Conservation (phyloP, 495 filamentous ascomycete species). For the Penicillium paxilli region DNA sequence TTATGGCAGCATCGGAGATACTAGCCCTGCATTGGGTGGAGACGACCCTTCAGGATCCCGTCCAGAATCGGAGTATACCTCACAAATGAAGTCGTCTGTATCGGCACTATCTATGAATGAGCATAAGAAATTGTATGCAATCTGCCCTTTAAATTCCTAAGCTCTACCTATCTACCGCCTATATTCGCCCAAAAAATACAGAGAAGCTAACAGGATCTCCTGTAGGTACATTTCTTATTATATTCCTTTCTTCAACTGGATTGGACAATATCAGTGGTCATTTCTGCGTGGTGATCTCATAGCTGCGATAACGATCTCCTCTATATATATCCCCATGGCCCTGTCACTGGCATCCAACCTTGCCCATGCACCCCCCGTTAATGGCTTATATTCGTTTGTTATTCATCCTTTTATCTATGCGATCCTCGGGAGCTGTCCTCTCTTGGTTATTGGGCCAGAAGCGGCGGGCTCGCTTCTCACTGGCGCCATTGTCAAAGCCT, state of each 20-base stretch:
- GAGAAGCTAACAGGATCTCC: slow-evolving; percentile 17
- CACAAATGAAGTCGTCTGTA: slow-evolving; percentile 31
- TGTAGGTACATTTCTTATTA: slow-evolving; percentile 90
- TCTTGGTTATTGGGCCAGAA: slow-evolving; percentile 94
- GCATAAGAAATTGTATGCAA: slow-evolving; percentile 36
- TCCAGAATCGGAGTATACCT: slow-evolving; percentile 34
- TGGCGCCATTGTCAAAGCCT: slow-evolving; percentile 79
- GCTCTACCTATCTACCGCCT: slow-evolving; percentile 1
- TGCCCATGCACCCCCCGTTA: slow-evolving; percentile 88
- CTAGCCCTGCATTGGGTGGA: slow-evolving; percentile 9
- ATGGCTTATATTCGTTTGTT: slow-evolving; percentile 93
- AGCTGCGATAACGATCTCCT: slow-evolving; percentile 86
- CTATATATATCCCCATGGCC: slow-evolving; percentile 97
- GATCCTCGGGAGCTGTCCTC: slow-evolving; percentile 83
- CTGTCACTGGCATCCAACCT: slow-evolving; percentile 92
- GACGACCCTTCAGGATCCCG: slow-evolving; percentile 17
- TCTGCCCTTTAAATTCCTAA: neutral
- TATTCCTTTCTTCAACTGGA: slow-evolving; percentile 87
- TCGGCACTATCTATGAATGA: slow-evolving; percentile 30
- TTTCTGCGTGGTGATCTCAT: slow-evolving; percentile 85
- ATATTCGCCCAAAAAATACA: neutral
- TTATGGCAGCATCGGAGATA: slow-evolving; percentile 11
- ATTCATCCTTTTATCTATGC: slow-evolving; percentile 91
- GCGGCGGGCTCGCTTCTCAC: slow-evolving; percentile 90
- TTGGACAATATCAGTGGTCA: slow-evolving; percentile 75